Evolutionary conservation across 805 yeast species (phyloP).

Genomic region (Ogataea paradorogensis): DNA sequence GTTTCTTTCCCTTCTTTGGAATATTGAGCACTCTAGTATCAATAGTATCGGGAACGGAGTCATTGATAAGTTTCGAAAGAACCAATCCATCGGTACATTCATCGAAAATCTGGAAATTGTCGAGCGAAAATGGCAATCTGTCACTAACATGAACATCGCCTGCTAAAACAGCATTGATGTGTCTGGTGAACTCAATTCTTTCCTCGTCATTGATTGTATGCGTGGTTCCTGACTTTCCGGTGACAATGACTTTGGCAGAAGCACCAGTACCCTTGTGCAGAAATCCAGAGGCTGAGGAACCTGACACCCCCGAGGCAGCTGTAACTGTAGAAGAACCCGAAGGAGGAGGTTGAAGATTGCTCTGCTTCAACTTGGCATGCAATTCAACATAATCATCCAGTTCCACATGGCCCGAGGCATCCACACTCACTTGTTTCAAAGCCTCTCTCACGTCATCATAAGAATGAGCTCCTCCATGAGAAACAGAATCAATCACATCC

Average conservation of each 20-base stretch:
- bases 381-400: conserved; percentile 89
- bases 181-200: conserved; percentile 91
- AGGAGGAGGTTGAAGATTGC: conserved; percentile 25
- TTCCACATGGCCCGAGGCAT: conserved; percentile 96
- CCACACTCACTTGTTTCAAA: conserved; percentile 84
- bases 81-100: conserved; percentile 96
- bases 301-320: conserved; percentile 28
- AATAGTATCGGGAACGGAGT: conserved; percentile 96
- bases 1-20: conserved; percentile 74
- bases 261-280: conserved; percentile 53
- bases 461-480: conserved; percentile 73
- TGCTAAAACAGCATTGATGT: conserved; percentile 85
- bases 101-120: conserved; percentile 92
- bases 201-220: conserved; percentile 98
- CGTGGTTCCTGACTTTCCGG: conserved; percentile 86
- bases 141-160: conserved; percentile 85
- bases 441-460: conserved; percentile 95
- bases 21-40: conserved; percentile 94
- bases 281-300: conserved; percentile 30
- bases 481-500: conserved; percentile 78
- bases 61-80: conserved; percentile 89
- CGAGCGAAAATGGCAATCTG: conserved; percentile 87
- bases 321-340: conserved; percentile 24
- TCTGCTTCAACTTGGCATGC: conserved; percentile 73
- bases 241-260: conserved; percentile 70